Percentiles rank a stretch among this genome's conserved stretches.
Conservation (phyloP, 2,329 filamentous ascomycete genomes). For the Lachnellula arida region DNA sequence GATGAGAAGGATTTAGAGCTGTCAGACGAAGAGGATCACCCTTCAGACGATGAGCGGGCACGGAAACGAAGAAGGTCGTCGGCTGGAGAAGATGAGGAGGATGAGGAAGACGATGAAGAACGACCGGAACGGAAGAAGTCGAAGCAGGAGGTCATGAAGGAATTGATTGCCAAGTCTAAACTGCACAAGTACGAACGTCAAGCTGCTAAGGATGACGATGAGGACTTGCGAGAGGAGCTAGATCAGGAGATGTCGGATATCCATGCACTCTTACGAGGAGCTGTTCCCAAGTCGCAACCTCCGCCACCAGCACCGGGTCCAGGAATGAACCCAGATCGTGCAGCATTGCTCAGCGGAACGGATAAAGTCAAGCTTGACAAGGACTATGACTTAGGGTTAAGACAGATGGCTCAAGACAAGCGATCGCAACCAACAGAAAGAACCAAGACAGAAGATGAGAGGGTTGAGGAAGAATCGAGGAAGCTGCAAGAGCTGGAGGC, state of each 20-base stretch:
- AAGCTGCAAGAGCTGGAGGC: conserved; percentile 77
- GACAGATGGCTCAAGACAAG: conserved; percentile 77
- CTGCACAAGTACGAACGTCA: conserved; percentile 92
- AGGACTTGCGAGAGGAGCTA: conserved; percentile 76
- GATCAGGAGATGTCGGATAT: conserved; percentile 80
- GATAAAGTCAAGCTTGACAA: conserved; percentile 69
- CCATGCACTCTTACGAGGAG: conserved; percentile 61
- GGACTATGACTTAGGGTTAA: conserved; percentile 81
- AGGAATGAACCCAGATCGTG: conserved; percentile 59
- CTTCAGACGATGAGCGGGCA: conserved; percentile 47
- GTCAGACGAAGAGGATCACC: conserved; percentile 53
- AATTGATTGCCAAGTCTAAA: conserved; percentile 96
- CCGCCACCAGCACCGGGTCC: conserved; percentile 34
- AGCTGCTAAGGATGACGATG: conserved; percentile 86
- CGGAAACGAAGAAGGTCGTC: conserved; percentile 53
- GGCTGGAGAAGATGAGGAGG: conserved; percentile 46
- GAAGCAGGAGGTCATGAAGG: conserved; percentile 96
- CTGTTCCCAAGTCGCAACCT: conserved; percentile 45
- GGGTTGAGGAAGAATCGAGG: conserved; percentile 69
- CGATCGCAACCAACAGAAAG: conserved; percentile 80
- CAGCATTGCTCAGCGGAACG: conserved; percentile 53
- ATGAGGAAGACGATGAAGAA: conserved; percentile 45
- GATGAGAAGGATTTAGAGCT: conserved; percentile 66
- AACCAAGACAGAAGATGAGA: conserved; percentile 89
- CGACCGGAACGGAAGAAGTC: conserved; percentile 83